Base-by-base conservation (phyloP, 805 yeast genomes). In the Nakazawaea ernobii region DNA sequence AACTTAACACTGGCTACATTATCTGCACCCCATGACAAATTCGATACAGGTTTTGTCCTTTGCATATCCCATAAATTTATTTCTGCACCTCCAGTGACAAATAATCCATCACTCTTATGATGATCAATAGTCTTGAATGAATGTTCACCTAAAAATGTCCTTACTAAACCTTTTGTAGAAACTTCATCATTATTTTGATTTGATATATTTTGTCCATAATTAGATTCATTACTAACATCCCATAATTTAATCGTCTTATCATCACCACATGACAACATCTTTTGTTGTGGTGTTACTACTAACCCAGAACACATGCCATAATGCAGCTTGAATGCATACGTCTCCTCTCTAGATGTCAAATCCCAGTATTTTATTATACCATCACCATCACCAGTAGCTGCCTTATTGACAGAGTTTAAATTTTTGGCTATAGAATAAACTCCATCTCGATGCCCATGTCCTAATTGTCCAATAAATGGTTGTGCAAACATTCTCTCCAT, bases 291-390 rank as follows among this genome's bases (percentile, higher is more conserved):
- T 0, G 91, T 82, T 15, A 65, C 65, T 30, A 83, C 71, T 20
- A 95, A 72, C 2, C 98, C 99, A 20, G 90, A 75, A 40, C 90
- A 89, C 74, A 87, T 80, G 5, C 95, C 96, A 58, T 84, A 81
- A 68, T 94, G 99, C 0, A 96, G 98, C 61, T 83, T 82, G 61
- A 84, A 87, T 28, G 89, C 79, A 52, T 81, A 80, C 1, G 77
- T 64, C 61, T 94, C 96, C 14, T 80, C 81, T 52, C 94, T 74
- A 9, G 87, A 75, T 1, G 91, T 79, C 66, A 92, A 66, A 65
- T 92, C 87, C 99, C 99, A 94, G 60, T 88, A 86, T 63, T 94
- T 94, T 54, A 94, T 77, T 6, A 86, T 79, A 58, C 99, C 99
- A 63, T 94, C 99, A 32, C 96, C 99, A 7, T 94, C 82, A 8